Base-by-base conservation (phyloP, 2,329 filamentous ascomycete genomes). In the Talaromyces rugulosus region DNA sequence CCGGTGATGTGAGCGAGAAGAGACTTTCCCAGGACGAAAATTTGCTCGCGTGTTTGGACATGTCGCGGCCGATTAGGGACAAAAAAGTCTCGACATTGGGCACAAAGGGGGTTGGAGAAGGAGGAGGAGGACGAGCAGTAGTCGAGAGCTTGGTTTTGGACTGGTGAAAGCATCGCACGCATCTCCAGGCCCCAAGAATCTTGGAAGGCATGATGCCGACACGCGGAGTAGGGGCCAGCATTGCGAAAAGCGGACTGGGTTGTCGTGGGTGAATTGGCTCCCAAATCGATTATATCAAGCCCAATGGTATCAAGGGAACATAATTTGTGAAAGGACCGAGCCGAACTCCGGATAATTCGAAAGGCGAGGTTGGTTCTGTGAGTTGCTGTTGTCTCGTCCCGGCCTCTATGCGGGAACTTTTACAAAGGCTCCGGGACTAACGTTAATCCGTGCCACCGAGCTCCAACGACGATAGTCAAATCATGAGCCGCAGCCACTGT, bases 1-100 rank as follows among this genome's bases (percentile, higher is more conserved):
- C 88, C 52, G 82, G 75, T 18, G 91, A 92, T 27, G 86, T 88
- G 66, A 95, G 82, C 53, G 88, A 88, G 83, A 98, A 98, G 53
- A 99, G 86, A 5, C 91, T 86, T 59, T 95, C 89, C 95, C 95
- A 98, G 11, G 89, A 89, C 2, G 90, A 87, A 69, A 99, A 91
- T 77, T 98, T 98, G 77, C 86, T 82, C 56, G 89, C 85, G 80
- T 97, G 91, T 72, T 89, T 87, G 71, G 85, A 87, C 70, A 97
- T 87, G 69, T 88, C 88, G 66, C 95, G 93, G 69, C 95, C 95
- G 77, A 98, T 97, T 63, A 97, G 83, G 40, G 85, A 91, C 65
- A 98, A 88, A 77, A 99, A 96, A 16, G 93, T 95, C 68, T 83
- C 74, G 47, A 92, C 87, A 74, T 97, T 89, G 34, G 93, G 94